Conservation (phyloP, 2,329 filamentous ascomycete species). For the Sarocladium kiliense region DNA sequence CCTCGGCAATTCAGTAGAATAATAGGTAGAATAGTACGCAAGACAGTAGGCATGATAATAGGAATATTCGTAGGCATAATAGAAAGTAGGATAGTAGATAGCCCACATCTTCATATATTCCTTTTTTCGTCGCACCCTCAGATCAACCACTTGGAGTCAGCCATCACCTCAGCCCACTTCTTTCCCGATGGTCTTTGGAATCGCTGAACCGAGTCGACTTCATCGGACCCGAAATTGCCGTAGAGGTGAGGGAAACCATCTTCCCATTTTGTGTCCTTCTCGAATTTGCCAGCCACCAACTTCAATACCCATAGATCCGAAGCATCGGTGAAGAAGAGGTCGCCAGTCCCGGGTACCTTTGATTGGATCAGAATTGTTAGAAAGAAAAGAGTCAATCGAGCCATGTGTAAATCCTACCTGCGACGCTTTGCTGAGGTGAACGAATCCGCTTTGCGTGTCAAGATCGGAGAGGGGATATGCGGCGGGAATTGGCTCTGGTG, state of each 20-base stretch:
- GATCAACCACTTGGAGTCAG: slow-evolving; percentile 34
- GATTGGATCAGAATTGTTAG: too few relatives aligned
- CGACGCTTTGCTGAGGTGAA: slow-evolving; percentile 52
- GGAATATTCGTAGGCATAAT: too few relatives aligned
- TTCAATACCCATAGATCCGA: slow-evolving; percentile 46
- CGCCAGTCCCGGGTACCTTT: slow-evolving; percentile 37
- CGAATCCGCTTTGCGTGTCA: slow-evolving; percentile 55
- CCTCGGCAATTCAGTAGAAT: too few relatives aligned
- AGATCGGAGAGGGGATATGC: slow-evolving; percentile 54
- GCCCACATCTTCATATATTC: too few relatives aligned
- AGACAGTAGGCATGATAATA: too few relatives aligned
- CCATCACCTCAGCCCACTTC: slow-evolving; percentile 43
- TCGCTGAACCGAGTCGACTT: slow-evolving; percentile 41
- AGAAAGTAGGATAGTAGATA: too few relatives aligned
- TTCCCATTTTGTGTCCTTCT: slow-evolving; percentile 48
- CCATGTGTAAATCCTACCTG: slow-evolving; percentile 46
- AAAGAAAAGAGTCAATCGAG: too few relatives aligned
- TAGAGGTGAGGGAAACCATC: slow-evolving; percentile 55
- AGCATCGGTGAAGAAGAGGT: slow-evolving; percentile 36
- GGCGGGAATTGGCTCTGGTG: slow-evolving; percentile 47
- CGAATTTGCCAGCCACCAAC: slow-evolving; percentile 42
- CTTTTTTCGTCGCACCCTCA: too few relatives aligned
- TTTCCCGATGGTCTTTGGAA: slow-evolving; percentile 39
- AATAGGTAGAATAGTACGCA: too few relatives aligned
- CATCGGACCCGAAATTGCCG: slow-evolving; percentile 47